Conservation (phyloP, 1,284 basidiomycete genomes). For the Macrocystidia cucumis region DNA sequence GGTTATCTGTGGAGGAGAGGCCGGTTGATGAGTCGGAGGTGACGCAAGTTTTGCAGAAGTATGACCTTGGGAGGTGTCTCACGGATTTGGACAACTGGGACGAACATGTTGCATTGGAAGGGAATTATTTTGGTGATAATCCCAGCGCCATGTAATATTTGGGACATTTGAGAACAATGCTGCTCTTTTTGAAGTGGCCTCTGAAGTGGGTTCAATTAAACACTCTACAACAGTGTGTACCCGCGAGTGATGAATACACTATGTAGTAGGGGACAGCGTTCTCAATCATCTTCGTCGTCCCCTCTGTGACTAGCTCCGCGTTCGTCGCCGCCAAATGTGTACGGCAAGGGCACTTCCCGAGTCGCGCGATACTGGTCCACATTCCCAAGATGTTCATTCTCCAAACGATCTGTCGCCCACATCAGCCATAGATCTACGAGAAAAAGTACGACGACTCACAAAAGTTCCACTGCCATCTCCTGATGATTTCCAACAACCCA, state of each 20-base stretch:
- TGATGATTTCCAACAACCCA: constrained; percentile 70
- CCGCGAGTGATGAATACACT: no score
- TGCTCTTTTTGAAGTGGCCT: no score
- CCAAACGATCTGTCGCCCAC: constrained; percentile 52
- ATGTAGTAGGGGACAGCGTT: no score
- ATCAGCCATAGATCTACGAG: constrained; percentile 7
- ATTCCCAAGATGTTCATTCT: constrained; percentile 85
- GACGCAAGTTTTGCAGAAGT: constrained; percentile 36
- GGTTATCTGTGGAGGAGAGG: constrained; percentile 22
- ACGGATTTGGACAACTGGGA: constrained; percentile 35
- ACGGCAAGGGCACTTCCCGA: constrained; percentile 71
- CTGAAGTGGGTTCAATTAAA: no score
- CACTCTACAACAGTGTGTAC: no score
- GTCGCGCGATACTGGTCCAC: constrained; percentile 82
- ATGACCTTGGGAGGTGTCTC: constrained; percentile 35
- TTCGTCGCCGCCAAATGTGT: constrained; percentile 42
- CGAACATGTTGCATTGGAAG: constrained; percentile 34
- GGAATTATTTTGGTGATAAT: constrained; percentile 61
- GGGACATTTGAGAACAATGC: no score
- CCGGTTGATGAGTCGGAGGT: constrained; percentile 34
- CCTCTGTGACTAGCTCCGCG: constrained; percentile 26
- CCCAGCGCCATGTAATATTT: no score
- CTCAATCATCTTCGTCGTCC: constrained; percentile 15
- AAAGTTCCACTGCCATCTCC: constrained; percentile 91
- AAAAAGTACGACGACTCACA: constrained; percentile 38